Base-by-base conservation (phyloP, 345 rosid species). In the Lepidium sativum region DNA sequence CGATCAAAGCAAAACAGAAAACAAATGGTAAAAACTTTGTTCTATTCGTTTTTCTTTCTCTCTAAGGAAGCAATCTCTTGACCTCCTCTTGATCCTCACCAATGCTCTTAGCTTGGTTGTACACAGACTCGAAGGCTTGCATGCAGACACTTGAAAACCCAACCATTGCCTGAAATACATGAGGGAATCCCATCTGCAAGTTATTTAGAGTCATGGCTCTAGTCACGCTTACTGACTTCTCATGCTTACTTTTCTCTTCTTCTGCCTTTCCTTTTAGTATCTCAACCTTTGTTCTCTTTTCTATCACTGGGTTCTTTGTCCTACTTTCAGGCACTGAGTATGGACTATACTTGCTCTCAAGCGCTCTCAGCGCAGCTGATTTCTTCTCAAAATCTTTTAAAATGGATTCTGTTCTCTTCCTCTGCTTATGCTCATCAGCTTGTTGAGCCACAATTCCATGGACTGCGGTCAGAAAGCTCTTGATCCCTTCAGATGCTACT, bases 401-500 rank as follows among this genome's bases (percentile, higher is more conserved):
- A 27, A 77, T 77, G 1, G 85, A 78, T 20, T 87, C 99, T 1
- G 86, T 70, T 63, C 75, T 90, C 86, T 86, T 89, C 86, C 84
- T 84, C 73, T 89, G 97, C 77, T 88, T 87, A 32, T 84, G 83
- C 72, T 94, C 97, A 11, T 82, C 96, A 2, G 76, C 82, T 50
- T 94, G 99, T 65, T 94, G 99, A 37, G 75, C 83, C 37, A 94
- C 97, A 5, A 94, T 84, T 9, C 87, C 89, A n/a, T 87, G 92
- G 62, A 94, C 82, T 13, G 86, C 96, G 0, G 84, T 75, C 40
- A 94, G 54, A 74, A 94, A 85, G 77, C 97, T 87, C 65, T 86
- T 89, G 77, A 94, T 89, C 58, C 95, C 99, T 81, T 94, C 97
- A 0, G 99, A 86, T 74, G 97, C 99, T 58, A 90, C 99, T 69